Evolutionary conservation across 1,139 yeast species (phyloP), one percentile per base, ranked within the genome.

Genomic region (Saccharomycopsis hybrid): DNA sequence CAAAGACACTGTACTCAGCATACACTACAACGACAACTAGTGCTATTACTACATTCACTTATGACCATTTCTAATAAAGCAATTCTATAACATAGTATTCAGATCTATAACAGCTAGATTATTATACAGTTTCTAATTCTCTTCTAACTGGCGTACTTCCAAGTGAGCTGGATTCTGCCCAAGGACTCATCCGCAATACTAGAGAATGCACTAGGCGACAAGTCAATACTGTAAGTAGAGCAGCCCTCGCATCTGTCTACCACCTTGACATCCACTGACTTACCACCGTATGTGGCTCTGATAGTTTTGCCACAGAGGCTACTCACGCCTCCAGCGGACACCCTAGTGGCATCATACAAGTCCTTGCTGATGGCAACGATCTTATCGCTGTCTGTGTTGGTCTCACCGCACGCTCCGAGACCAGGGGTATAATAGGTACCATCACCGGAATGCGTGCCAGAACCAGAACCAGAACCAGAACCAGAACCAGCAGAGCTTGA

Each of bases 391-490:
- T 73, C 79, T 31, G 67, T 49, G 66, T 64, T 73, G 55, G 69
- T 65, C 51, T 58, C 54, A 45, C 86, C 86, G 66, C 86, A 80
- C 31, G 86, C 80, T 51, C 85, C 86, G 53, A 79, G 65, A 27
- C 80, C 84, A 8, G 28, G 43, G 18, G 67, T 66, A 68, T 76
- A 80, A 71, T 64, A 80, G 50, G 86, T 80, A 56, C 82, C 85
- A 52, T 78, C 70, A 53, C 86, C 85, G 18, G 50, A 27, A 25
- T 28, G 30, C 8, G 46, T 39, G n/a, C 18, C 46, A 43, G 41
- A n/a, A 30, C 39, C 40, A 18, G 43, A 30, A 37, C 30, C 29
- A 35, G 39, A 40, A 35, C 51, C 32, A 39, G 44, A 33, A 31
- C 29, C 30, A 18, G 37, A 11, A 13, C 13, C 13, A 29, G 29